Base-by-base conservation (phyloP, 345 rosid species). In the Abelmoschus esculentus region DNA sequence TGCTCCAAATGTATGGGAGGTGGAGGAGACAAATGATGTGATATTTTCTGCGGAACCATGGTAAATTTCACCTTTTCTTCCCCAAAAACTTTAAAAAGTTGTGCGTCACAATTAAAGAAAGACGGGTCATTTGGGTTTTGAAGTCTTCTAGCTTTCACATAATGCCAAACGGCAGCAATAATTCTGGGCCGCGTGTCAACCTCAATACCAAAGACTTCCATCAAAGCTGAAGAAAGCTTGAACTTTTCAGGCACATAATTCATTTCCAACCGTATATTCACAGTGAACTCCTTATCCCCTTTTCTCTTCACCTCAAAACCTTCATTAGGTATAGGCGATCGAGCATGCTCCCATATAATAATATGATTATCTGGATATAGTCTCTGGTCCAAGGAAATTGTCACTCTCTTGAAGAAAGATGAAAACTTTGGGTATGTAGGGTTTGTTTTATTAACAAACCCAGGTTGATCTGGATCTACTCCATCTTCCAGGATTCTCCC, bases 301-400 rank as follows among this genome's bases (percentile, higher is more conserved):
- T 87, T 91, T 77, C 99, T 83, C 89, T 90, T 91, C 70, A 91
- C 92, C 83, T 95, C 98, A 79, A 95, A 95, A 72, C 98, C 99
- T 81, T 91, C 99, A 9, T 90, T 97, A 69, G 90, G 89, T 26
- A 87, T 86, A 78, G 96, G 96, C 36, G 97, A 86, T 66, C 98
- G 86, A 72, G 97, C 81, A 70, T 85, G 84, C 80, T 91, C 97
- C 97, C 98, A 93, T 62, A 85, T 52, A 72, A 93, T 93, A 50
- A 87, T 61, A 11, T 89, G 87, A 77, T 87, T 91, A 49, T 93
- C 96, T 29, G 96, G 96, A 81, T 91, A 89, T 36, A 89, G 76
- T 78, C 98, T 87, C 81, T 91, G 98, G 76, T 93, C 98, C 82
- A 93, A 77, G 40, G 84, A 80, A 79, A 89, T 88, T 15, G 86